Base-by-base conservation (phyloP, 2,329 filamentous ascomycete species). In the Diaporthe sp. region DNA sequence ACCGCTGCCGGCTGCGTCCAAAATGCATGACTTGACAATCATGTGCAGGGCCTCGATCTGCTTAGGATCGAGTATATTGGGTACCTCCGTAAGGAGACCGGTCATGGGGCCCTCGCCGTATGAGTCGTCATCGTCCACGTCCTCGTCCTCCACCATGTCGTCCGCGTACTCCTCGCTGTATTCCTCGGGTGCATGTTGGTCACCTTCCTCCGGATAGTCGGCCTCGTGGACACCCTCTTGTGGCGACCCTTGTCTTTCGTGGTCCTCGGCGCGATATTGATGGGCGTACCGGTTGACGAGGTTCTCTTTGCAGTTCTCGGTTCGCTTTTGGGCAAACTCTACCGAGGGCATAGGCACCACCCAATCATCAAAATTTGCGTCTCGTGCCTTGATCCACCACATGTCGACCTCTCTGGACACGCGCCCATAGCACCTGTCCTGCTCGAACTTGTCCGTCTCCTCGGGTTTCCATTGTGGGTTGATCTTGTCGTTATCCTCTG, bases 11-110 rank as follows among this genome's bases (percentile, higher is more conserved):
- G 91, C 88, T n/a, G 92, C 92, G 80, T 97, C 94, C 31, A 98
- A 92, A 72, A 98, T 97, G 77, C 96, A 97, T 19, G 95, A 96
- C 87, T 98, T 98, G 80, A 98, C 93, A 76, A 98, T 97, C 96
- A 98, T 98, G 73, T 98, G 96, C 72, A 98, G 86, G 8, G 97
- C 96, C 84, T 98, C 96, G 72, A 98, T 98, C 84, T 98, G 96
- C 74, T 95, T 96, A 0, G 96, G 96, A 58, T 97, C 96, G 42
- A 98, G 88, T 51, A 98, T 98, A 78, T 98, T 94, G 42, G 96
- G 96, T 17, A 98, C 95, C 82, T 98, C 96, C 0, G 96, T 98
- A 73, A 98, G 86, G 19, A 98, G 86, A 17, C 96, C 96, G 25
- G 95, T 94, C 81, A 94, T 89, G 31, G 94, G 93, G 4, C 94